phyloP scores from a whole-genome alignment of 148 eudicot species.

The Persicaria maculosa region DNA sequence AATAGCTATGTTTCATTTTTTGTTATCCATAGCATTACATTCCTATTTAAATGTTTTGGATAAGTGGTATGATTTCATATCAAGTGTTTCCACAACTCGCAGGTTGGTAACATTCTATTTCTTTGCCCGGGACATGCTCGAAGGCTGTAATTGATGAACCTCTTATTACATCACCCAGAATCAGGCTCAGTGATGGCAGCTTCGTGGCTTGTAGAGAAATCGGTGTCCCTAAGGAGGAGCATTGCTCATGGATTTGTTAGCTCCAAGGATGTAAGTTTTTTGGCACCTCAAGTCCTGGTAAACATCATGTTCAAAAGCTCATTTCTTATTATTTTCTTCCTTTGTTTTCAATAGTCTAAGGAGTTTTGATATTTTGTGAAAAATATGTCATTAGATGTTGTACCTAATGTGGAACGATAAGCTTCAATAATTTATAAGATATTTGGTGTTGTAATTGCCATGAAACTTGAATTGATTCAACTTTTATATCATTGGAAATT shows the following conservation, averaged over 20 bases:
- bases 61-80: no score
- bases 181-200: conserved; percentile 75
- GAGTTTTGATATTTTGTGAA: neutral
- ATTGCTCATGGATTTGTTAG: conserved; percentile 24
- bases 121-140: conserved; percentile 11
- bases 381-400: no score
- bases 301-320: neutral
- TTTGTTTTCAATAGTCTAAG: no score
- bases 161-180: conserved; percentile 32
- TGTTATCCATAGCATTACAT: no score
- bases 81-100: no score
- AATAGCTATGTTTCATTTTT: no score
- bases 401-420: no score
- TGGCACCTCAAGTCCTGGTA: conserved; percentile 10
- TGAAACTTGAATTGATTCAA: no score
- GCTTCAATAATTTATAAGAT: no score
- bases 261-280: conserved; percentile 10
- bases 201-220: conserved; percentile 64
- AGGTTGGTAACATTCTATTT: conserved; percentile 16
- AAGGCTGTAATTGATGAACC: conserved; percentile 25
- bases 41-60: no score
- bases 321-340: neutral
- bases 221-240: conserved; percentile 48
- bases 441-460: no score
- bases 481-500: no score